A percentile compares a stretch with the other conserved stretches of the same genome.
Evolutionary conservation across 176 grass and related monocot genomes (phyloP).

Genomic region (Phoenix dactylifera): DNA sequence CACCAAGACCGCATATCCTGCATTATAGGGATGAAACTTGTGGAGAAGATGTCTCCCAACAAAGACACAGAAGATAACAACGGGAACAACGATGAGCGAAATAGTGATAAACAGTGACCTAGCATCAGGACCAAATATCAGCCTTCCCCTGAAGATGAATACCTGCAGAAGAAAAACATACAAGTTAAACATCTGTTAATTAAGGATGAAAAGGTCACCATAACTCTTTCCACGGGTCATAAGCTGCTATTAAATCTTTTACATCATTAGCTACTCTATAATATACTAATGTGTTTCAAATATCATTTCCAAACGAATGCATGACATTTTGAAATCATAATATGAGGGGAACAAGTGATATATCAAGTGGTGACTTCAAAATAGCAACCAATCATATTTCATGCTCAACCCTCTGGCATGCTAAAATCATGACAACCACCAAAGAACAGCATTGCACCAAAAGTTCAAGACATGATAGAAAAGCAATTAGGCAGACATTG

Average conservation of each 20-base stretch:
- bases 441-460: too few relatives aligned
- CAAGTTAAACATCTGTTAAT: not conserved
- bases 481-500: too few relatives aligned
- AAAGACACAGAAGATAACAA: conserved; percentile 69
- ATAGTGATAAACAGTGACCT: conserved; percentile 63
- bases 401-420: too few relatives aligned
- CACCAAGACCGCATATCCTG: conserved; percentile 70
- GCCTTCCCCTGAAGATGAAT: conserved; percentile 75
- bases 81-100: conserved; percentile 53
- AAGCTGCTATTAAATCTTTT: conserved; percentile 3
- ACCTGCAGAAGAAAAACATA: conserved; percentile 47
- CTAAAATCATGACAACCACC: too few relatives aligned
- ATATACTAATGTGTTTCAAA: too few relatives aligned
- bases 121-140: conserved; percentile 97
- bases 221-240: conserved; percentile 6
- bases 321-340: too few relatives aligned
- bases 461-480: too few relatives aligned
- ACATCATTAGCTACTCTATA: too few relatives aligned
- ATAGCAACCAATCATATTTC: too few relatives aligned
- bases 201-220: not conserved
- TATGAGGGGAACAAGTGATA: too few relatives aligned
- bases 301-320: too few relatives aligned
- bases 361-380: too few relatives aligned
- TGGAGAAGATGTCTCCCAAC: conserved; percentile 84
- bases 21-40: conserved; percentile 71